Conservation (phyloP, 2,329 filamentous ascomycete genomes). For the Thyridium curvatum region DNA sequence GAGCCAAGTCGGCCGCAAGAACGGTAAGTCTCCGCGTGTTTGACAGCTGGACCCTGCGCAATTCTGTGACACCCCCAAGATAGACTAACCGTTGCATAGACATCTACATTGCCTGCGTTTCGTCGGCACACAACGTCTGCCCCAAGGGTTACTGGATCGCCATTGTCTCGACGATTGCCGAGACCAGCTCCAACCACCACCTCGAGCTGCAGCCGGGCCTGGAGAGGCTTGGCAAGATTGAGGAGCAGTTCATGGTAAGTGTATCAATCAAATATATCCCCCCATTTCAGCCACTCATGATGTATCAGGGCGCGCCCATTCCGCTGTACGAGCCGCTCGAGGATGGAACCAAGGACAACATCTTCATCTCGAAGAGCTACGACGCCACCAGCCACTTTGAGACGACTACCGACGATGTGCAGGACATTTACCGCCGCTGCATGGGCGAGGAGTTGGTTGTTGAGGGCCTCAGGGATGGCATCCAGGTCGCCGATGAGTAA, state of each 20-base stretch:
- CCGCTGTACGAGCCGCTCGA: conserved; percentile 89
- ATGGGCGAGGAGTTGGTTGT: conserved; percentile 82
- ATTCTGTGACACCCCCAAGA: too few relatives aligned
- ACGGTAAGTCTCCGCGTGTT: conserved; percentile 54
- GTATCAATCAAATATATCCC: background rate
- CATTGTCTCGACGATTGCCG: conserved; percentile 95
- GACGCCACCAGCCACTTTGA: conserved; percentile 98
- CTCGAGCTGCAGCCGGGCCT: conserved; percentile 89
- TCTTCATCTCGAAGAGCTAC: conserved; percentile 98
- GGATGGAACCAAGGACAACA: conserved; percentile 76
- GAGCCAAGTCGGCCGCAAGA: conserved; percentile 92
- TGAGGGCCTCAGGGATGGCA: conserved; percentile 76
- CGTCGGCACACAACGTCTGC: conserved; percentile 94
- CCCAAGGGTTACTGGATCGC: conserved; percentile 99
- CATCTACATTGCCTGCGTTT: conserved; percentile 95
- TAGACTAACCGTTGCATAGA: conserved; percentile 44
- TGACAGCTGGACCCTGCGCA: too few relatives aligned
- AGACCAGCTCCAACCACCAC: conserved; percentile 88
- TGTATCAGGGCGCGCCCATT: conserved; percentile 64
- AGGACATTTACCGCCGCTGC: conserved; percentile 82
- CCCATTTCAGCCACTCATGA: background rate
- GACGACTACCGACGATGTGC: conserved; percentile 84
- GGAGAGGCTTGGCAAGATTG: conserved; percentile 84
- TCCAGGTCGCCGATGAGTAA: conserved; percentile 66
- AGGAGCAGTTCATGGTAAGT: conserved; percentile 90